Evolutionary conservation across 129 eudicot species (phyloP).

Genomic region (Saussurea involucrata): DNA sequence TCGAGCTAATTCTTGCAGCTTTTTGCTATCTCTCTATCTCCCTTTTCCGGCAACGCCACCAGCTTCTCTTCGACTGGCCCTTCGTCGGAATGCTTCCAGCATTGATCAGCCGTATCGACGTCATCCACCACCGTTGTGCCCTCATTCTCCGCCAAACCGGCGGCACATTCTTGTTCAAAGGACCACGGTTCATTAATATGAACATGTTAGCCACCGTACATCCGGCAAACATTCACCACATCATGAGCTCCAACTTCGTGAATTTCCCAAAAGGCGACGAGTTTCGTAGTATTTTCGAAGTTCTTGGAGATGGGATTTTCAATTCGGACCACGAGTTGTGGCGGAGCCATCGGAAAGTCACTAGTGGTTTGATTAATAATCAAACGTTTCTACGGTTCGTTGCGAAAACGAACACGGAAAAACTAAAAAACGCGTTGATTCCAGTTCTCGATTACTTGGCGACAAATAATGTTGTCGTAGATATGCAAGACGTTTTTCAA

Average conservation of each 20-base stretch:
- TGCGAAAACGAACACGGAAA: constrained; percentile 31
- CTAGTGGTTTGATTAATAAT: constrained; percentile 46
- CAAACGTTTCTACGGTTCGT: constrained; percentile 34
- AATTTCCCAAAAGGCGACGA: constrained; percentile 74
- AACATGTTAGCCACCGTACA: constrained; percentile 53
- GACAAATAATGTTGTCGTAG: constrained; percentile 31
- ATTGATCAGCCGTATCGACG: constrained; percentile 9
- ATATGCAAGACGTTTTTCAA: constrained; percentile 79
- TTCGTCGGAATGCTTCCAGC: constrained; percentile 51
- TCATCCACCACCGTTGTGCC: constrained; percentile 38
- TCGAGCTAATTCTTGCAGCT: constrained; percentile 36
- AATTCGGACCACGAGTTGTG: constrained; percentile 61
- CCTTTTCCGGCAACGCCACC: constrained; percentile 19
- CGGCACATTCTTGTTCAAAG: constrained; percentile 50
- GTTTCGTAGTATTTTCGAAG: constrained; percentile 56
- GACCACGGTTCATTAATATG: constrained; percentile 57
- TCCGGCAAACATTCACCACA: constrained; percentile 52
- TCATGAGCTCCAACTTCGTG: constrained; percentile 49
- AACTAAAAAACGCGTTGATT: constrained; percentile 41
- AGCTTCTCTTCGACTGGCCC: constrained; percentile 41
- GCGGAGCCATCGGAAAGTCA: constrained; percentile 48
- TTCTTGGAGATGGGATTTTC: constrained; percentile 77
- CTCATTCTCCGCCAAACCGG: constrained; percentile 16
- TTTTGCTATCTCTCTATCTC: constrained; percentile 30
- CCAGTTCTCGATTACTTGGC: constrained; percentile 47